Evolutionary conservation across 768 basidiomycete genomes (phyloP).

Genomic region (Podaxis carcinomalis): DNA sequence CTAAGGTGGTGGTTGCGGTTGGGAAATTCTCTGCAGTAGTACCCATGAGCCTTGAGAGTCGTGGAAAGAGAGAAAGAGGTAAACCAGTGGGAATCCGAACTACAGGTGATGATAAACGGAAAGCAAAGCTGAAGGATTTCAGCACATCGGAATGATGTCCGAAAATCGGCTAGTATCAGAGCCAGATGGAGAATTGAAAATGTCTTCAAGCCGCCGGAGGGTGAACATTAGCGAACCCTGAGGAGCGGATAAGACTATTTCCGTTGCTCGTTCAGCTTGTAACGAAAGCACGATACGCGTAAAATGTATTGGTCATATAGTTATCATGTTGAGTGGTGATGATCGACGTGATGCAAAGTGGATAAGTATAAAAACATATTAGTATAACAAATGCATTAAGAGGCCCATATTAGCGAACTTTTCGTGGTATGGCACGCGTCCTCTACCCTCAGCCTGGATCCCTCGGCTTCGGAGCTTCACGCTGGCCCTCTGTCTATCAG

Average conservation of each 20-base stretch:
- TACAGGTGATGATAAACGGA: neutral
- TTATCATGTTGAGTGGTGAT: constrained; percentile 11
- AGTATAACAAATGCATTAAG: constrained; percentile 1
- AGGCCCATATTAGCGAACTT: constrained; percentile 12
- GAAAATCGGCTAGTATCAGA: neutral
- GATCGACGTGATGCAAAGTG: neutral
- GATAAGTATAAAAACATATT: neutral
- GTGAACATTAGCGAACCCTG: neutral
- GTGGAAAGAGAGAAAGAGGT: neutral
- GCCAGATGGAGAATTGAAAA: neutral
- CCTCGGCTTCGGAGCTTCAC: neutral
- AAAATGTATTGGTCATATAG: neutral
- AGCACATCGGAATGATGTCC: neutral
- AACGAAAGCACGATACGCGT: neutral
- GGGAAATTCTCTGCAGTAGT: no score
- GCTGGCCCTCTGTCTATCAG: neutral
- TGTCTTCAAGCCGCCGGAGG: neutral
- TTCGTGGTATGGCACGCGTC: constrained; percentile 1
- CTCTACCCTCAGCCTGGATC: neutral
- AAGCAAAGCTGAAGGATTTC: neutral
- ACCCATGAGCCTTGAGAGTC: no score
- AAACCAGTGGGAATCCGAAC: neutral
- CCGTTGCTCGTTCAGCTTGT: neutral
- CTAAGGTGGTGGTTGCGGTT: neutral
- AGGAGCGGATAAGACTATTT: neutral